Evolutionary conservation across 2,329 filamentous ascomycete species (phyloP), one percentile per base, ranked within the genome.

Genomic region (Dactylellina leptospora): DNA sequence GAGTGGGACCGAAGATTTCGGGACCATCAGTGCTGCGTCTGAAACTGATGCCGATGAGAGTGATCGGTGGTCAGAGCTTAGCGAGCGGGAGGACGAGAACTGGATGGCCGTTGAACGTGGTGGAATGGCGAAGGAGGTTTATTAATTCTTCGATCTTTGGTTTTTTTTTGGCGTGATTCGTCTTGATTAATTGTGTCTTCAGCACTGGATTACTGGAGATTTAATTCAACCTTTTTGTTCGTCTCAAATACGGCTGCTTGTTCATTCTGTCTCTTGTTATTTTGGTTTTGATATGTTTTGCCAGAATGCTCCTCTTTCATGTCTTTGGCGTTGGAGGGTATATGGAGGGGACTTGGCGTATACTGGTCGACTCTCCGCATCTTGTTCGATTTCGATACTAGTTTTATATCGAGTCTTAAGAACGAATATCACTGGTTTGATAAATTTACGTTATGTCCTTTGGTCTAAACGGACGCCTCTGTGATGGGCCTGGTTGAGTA

Each of bases 1-100:
- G 16, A 73, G 69, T 30, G 50, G 66, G 16, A 54, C 36, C 18
- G 69, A 73, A 13, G 69, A 73, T 36, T 73, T 73, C 53, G 61
- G 59, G 2, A 36, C 69, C 2, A 66, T 73, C 18, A 66, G 60
- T 27, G 60, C 61, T 9, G 40, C 58, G 3, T 63, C 53, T 6
- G 66, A 72, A 33, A 66, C 69, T 2, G 69, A 73, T 33, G 69
- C 60, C 18, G 69, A 73, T n/a, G 69, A 73, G 44, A 73, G 69
- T 13, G 69, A 73, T 60, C 59, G 61, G n/a, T 73, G 69, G 69
- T 60, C 53, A 1, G 69, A 73, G 28, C 47, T 73, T 16, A 60
- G 54, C 50, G 69, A 71, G 1, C 66, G 59, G 20, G 58, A 71
- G 18, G 66, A 71, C 6, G 59, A 71, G 38, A 47, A 71, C 11